Percentiles rank a stretch among this genome's conserved stretches.
These are phyloP conservation scores for Diplodia scrobiculata DNA, from an alignment of 2,329 filamentous ascomycete species.

Conservation along the genomic window DNA sequence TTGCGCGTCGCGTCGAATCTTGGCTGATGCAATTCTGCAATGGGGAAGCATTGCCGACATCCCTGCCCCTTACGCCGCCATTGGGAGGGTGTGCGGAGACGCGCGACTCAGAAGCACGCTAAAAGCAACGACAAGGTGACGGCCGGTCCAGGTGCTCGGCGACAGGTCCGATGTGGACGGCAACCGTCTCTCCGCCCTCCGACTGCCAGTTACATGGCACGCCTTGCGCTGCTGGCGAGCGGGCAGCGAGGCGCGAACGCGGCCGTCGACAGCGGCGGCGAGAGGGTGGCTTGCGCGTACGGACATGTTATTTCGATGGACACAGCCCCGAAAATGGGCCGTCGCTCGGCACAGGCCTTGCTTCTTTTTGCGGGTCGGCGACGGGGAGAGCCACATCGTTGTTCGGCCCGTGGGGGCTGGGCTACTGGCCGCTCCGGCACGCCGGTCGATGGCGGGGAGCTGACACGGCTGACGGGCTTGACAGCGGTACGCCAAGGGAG, in stretches of 20 bases:
- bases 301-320: background rate
- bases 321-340: constrained; percentile 17
- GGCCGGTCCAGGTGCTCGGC: background rate
- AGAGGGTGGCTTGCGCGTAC: background rate
- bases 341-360: background rate
- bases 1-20: constrained; percentile 3
- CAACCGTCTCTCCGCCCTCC: background rate
- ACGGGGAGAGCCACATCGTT: constrained; percentile 1
- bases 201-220: background rate
- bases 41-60: background rate
- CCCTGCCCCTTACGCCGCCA: constrained; percentile 11
- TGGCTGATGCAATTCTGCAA: constrained; percentile 8
- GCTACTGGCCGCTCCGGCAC: background rate
- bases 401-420: constrained; percentile 13
- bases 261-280: background rate
- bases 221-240: background rate
- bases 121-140: constrained; percentile 11
- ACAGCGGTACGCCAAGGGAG: background rate
- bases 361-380: background rate
- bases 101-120: constrained; percentile 8
- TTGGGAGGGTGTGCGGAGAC: background rate
- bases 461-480: background rate
- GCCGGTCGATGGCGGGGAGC: background rate
- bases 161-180: background rate
- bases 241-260: too few species aligned